Conservation (phyloP, 169 alveolate genomes). For the Theileria parva region DNA sequence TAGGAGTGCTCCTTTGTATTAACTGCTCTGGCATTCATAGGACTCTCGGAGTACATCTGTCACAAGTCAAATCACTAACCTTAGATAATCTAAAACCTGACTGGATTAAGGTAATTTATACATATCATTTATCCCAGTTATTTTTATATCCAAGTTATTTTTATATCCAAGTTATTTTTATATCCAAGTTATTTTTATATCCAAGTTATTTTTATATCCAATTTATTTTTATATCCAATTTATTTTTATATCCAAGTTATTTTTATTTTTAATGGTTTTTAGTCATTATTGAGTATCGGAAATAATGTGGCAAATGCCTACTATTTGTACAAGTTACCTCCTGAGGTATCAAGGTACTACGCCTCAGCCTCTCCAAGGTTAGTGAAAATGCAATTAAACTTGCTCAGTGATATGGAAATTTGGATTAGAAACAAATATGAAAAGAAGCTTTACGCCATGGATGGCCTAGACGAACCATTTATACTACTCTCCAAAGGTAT, state of each 20-base stretch:
- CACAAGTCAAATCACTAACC: constrained; percentile 91
- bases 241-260: too few species aligned
- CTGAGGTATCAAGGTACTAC: constrained; percentile 41
- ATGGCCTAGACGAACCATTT: constrained; percentile 70
- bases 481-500: constrained; percentile 47
- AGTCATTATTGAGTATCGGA: constrained; percentile 60
- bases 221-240: too few species aligned
- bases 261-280: background rate
- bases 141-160: too few species aligned
- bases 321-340: constrained; percentile 71
- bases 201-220: too few species aligned
- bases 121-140: constrained; percentile 22
- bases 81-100: constrained; percentile 90
- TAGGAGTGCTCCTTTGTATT: constrained; percentile 92
- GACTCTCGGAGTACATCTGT: constrained; percentile 91
- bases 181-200: too few species aligned
- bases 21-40: constrained; percentile 97
- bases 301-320: constrained; percentile 72
- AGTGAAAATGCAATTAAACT: background rate
- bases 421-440: constrained; percentile 85
- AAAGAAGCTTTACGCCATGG: constrained; percentile 74
- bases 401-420: constrained; percentile 74
- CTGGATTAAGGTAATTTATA: constrained; percentile 64
- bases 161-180: too few species aligned
- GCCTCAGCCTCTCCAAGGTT: constrained; percentile 41